Percentiles rank a stretch among this genome's conserved stretches.
Conservation (phyloP, 225 moss, liverwort and hornwort genomes). For the Lunularia cruciata region DNA sequence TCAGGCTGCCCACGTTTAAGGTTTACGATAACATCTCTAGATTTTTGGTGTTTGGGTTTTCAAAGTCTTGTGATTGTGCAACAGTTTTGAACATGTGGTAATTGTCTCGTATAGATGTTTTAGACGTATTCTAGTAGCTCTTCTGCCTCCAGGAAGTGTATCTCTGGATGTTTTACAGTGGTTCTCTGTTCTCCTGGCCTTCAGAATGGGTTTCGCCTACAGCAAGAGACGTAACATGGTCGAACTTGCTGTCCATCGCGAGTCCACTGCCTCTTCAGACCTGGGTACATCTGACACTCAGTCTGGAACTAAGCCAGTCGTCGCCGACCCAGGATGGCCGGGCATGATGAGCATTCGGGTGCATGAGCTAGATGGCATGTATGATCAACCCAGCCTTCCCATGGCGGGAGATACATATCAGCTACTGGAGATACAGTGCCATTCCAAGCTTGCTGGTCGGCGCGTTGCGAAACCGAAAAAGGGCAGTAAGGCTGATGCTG, state of each 20-base stretch:
- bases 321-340: constrained; percentile 85
- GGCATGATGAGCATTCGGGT: constrained; percentile 99
- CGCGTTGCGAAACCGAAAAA: constrained; percentile 90
- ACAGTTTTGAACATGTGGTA: too few relatives aligned
- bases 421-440: constrained; percentile 94
- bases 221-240: constrained; percentile 98
- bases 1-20: constrained; percentile 95
- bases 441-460: constrained; percentile 95
- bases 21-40: constrained; percentile 37
- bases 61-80: neutral
- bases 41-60: neutral
- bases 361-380: constrained; percentile 99
- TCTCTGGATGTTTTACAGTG: too few relatives aligned
- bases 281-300: constrained; percentile 41
- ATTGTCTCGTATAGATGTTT: too few relatives aligned
- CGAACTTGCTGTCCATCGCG: constrained; percentile 89
- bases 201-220: constrained; percentile 85
- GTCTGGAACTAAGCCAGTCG: constrained; percentile 51
- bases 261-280: constrained; percentile 72
- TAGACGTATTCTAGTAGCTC: too few relatives aligned
- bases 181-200: neutral
- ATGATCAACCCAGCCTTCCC: constrained; percentile 97
- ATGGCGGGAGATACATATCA: constrained; percentile 95
- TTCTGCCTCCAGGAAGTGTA: too few relatives aligned
- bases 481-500: constrained; percentile 75